A percentile compares a stretch with the other conserved stretches of the same genome.
Conservation (phyloP, 139 green algal species). For the Chlamydomonas urium region DNA sequence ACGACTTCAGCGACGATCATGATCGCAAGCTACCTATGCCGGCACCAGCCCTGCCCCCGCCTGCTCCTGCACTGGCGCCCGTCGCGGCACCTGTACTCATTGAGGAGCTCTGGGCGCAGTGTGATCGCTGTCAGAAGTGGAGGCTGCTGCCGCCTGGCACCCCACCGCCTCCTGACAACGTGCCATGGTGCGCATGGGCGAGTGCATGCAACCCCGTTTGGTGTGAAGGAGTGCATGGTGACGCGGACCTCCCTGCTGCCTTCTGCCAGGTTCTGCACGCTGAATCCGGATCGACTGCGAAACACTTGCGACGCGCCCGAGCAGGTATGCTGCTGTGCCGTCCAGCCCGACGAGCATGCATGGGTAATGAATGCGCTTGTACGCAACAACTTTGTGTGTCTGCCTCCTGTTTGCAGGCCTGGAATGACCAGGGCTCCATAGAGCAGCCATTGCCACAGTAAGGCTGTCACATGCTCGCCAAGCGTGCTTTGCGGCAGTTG, state of each 20-base stretch:
- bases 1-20: background rate
- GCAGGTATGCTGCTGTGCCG: background rate
- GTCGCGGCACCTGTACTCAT: background rate
- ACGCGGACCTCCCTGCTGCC: background rate
- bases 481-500: no score
- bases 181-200: slow-evolving; percentile 4
- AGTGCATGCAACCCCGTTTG: background rate
- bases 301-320: slow-evolving; percentile 10
- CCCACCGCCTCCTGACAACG: slow-evolving; percentile 8
- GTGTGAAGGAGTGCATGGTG: background rate
- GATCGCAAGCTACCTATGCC: background rate
- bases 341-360: background rate
- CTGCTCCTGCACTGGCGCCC: background rate
- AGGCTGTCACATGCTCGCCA: no score
- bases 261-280: slow-evolving; percentile 7
- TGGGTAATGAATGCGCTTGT: background rate
- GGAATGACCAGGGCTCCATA: background rate
- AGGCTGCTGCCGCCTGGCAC: slow-evolving; percentile 11
- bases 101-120: slow-evolving; percentile 16
- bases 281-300: slow-evolving; percentile 13
- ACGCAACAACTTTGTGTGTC: background rate
- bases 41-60: no score
- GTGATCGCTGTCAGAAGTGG: slow-evolving; percentile 12
- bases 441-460: background rate
- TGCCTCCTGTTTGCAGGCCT: background rate